phyloP scores from a whole-genome alignment of 2,329 filamentous ascomycete species.

The Neoarthrinium moseri region DNA sequence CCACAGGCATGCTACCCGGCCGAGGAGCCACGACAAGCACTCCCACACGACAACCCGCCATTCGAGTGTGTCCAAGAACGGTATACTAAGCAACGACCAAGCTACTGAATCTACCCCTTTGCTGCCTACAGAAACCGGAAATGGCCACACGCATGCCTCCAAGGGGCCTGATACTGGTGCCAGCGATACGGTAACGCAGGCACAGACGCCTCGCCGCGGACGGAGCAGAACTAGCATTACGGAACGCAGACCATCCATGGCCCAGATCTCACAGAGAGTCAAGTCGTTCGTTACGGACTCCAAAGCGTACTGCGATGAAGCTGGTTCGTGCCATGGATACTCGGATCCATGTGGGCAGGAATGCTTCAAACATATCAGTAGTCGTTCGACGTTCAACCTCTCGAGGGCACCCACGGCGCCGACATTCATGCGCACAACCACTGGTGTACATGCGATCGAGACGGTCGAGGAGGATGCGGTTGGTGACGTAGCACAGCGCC shows the following conservation, averaged over 20 bases:
- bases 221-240: slow-evolving; percentile 27
- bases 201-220: slow-evolving; percentile 5
- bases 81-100: slow-evolving; percentile 16
- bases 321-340: slow-evolving; percentile 62
- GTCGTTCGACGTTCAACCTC: slow-evolving; percentile 29
- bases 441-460: slow-evolving; percentile 25
- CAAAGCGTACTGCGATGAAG: slow-evolving; percentile 61
- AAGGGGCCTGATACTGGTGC: slow-evolving; percentile 24
- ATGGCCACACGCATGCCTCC: slow-evolving; percentile 24
- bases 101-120: slow-evolving; percentile 49
- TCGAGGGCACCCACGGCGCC: slow-evolving; percentile 33
- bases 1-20: slow-evolving; percentile 22
- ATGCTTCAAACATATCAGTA: slow-evolving; percentile 59
- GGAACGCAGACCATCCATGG: slow-evolving; percentile 52
- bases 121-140: slow-evolving; percentile 28
- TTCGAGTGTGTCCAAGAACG: slow-evolving; percentile 10
- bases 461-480: slow-evolving; percentile 26
- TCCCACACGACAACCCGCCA: slow-evolving; percentile 3
- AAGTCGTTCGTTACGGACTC: slow-evolving; percentile 66
- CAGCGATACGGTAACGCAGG: slow-evolving; percentile 17
- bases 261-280: slow-evolving; percentile 53
- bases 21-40: slow-evolving; percentile 20
- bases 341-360: slow-evolving; percentile 65
- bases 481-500: slow-evolving; percentile 9
- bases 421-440: slow-evolving; percentile 41